Evolutionary conservation across 371 early-diverging fungal genomes (phyloP).

Genomic region (Nosema muscidifuracis): DNA sequence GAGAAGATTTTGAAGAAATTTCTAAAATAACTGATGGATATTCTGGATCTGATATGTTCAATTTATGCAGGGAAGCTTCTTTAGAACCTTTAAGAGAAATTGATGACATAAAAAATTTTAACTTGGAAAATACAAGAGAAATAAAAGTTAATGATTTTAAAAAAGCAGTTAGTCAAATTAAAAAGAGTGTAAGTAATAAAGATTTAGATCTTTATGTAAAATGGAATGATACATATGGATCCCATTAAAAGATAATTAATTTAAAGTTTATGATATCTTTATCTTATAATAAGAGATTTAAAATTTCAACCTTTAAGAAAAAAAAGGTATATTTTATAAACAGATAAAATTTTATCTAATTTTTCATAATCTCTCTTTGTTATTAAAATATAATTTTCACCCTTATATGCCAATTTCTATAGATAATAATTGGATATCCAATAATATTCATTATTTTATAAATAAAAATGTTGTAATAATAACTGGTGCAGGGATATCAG

Average conservation of each 20-base stretch:
- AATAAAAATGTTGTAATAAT: constrained; percentile 70
- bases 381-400: too few species aligned
- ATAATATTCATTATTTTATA: constrained; percentile 29
- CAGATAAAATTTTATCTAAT: too few species aligned
- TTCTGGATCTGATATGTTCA: constrained; percentile 94
- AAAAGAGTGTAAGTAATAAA: constrained; percentile 72
- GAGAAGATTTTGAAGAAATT: constrained; percentile 66
- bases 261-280: too few species aligned
- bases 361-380: too few species aligned
- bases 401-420: too few species aligned
- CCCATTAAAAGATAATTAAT: background rate
- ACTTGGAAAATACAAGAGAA: constrained; percentile 68
- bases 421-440: constrained; percentile 10
- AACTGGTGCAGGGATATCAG: constrained; percentile 83
- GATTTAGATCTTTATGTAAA: constrained; percentile 72
- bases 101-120: constrained; percentile 65
- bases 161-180: constrained; percentile 71
- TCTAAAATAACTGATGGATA: constrained; percentile 68
- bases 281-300: too few species aligned
- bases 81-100: constrained; percentile 68
- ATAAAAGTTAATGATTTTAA: constrained; percentile 69
- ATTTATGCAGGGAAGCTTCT: constrained; percentile 84
- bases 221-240: constrained; percentile 67
- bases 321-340: too few species aligned
- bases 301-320: too few species aligned